Percentiles rank a stretch among this genome's conserved stretches.
phyloP scores from a whole-genome alignment of 257 asterid species.

The Handroanthus guayacan region DNA sequence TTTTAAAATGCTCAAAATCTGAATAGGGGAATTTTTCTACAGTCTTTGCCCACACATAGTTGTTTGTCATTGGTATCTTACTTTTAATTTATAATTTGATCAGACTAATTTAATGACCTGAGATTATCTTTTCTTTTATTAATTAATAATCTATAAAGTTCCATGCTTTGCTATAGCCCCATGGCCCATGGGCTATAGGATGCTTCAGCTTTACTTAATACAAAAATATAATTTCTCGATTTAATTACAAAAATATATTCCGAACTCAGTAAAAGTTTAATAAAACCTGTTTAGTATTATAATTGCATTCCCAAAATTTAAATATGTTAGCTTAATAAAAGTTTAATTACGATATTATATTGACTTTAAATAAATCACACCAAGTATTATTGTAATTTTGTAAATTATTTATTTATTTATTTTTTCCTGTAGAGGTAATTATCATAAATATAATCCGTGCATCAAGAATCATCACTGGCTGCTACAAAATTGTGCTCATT shows the following conservation, averaged over 20 bases:
- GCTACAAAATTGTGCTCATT: not conserved
- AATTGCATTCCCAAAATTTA: too few relatives aligned
- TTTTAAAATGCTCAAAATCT: not conserved
- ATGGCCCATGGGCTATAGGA: not conserved
- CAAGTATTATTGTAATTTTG: too few relatives aligned
- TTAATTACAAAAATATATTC: too few relatives aligned
- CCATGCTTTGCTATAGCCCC: not conserved
- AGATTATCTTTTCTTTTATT: not conserved
- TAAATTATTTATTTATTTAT: too few relatives aligned
- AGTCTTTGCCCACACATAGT: not conserved
- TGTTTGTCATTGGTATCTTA: slow-evolving; percentile 31
- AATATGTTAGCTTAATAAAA: too few relatives aligned
- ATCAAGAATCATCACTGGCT: slow-evolving; percentile 22
- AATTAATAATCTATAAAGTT: not conserved
- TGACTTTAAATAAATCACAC: too few relatives aligned
- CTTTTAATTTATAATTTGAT: slow-evolving; percentile 10
- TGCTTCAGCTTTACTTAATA: slow-evolving; percentile 12
- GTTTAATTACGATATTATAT: too few relatives aligned
- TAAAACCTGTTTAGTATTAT: too few relatives aligned
- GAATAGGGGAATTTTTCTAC: not conserved
- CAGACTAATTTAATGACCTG: not conserved
- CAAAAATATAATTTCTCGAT: not conserved
- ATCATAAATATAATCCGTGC: not conserved
- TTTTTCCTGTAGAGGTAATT: too few relatives aligned
- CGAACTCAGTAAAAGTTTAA: too few relatives aligned